Evolutionary conservation across 805 yeast species (phyloP).

Genomic region (Ogataea trehalophila): DNA sequence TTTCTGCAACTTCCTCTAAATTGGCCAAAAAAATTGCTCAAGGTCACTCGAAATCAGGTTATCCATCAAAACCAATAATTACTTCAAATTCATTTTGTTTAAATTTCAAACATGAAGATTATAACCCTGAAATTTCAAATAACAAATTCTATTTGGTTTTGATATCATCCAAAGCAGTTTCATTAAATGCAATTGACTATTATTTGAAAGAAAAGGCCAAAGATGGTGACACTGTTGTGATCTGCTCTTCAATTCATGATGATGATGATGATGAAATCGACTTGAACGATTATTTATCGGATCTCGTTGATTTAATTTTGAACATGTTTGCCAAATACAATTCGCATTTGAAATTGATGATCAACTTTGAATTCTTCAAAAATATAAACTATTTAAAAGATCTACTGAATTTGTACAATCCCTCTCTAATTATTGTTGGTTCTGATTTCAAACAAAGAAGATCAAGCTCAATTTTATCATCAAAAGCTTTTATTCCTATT

Average conservation of each 20-base stretch:
- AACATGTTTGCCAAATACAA: conserved; percentile 21
- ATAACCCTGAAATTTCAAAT: conserved; percentile 14
- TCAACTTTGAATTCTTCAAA: conserved; percentile 55
- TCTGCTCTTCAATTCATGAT: conserved; percentile 31
- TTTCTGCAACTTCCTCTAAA: conserved; percentile 14
- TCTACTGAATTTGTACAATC: conserved; percentile 53
- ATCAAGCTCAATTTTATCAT: conserved; percentile 25
- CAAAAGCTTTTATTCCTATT: conserved; percentile 23
- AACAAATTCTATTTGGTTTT: conserved; percentile 39
- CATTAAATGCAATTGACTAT: conserved; percentile 75
- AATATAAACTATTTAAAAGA: conserved; percentile 47
- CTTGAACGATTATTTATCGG: conserved; percentile 13
- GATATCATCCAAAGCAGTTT: conserved; percentile 59
- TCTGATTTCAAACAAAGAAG: conserved; percentile 21
- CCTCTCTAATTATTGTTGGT: conserved; percentile 47
- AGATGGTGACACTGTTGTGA: conserved; percentile 61
- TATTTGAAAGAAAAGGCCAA: conserved; percentile 44
- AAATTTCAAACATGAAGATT: conserved; percentile 40
- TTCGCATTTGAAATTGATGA: conserved; percentile 37
- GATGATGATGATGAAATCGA: conserved; percentile 20
- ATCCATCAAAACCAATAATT: conserved; percentile 32
- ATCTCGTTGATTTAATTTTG: conserved; percentile 39
- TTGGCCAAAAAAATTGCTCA: conserved; percentile 16
- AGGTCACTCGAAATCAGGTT: conserved; percentile 21
- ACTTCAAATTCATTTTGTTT: conserved; percentile 32